A percentile compares a stretch with the other conserved stretches of the same genome.
Conservation (phyloP, 2,329 filamentous ascomycete genomes). For the Dothistroma pini region DNA sequence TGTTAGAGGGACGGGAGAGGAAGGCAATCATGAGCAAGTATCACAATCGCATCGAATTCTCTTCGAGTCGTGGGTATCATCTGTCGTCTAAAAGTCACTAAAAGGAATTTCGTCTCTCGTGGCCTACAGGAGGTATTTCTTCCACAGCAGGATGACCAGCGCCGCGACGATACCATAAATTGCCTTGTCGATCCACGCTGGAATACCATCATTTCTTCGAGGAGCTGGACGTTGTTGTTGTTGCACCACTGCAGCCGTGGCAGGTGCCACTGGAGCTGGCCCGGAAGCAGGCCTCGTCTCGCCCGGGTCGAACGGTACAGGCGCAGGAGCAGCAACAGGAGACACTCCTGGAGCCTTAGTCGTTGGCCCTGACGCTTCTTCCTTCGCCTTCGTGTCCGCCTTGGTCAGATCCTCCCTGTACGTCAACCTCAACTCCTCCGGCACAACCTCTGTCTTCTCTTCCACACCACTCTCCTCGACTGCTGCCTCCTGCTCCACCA, state of each 20-base stretch:
- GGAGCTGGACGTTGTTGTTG: conserved; percentile 14
- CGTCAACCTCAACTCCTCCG: conserved; percentile 59
- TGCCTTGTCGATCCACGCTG: conserved; percentile 74
- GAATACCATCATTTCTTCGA: conserved; percentile 50
- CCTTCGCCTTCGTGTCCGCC: conserved; percentile 25
- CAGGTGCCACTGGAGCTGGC: conserved; percentile 13
- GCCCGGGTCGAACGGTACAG: neutral
- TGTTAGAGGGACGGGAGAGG: neutral
- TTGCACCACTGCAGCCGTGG: conserved; percentile 9
- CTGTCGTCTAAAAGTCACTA: conserved; percentile 1
- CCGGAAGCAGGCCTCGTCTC: conserved; percentile 9
- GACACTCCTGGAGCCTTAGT: neutral
- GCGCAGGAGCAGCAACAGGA: conserved; percentile 12
- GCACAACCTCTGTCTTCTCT: conserved; percentile 46
- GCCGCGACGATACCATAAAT: conserved; percentile 70
- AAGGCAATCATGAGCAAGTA: neutral
- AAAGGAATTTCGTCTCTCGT: neutral
- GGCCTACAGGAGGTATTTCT: conserved; percentile 19
- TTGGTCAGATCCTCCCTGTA: conserved; percentile 68
- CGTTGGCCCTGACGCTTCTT: conserved; percentile 15
- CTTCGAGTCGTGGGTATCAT: neutral
- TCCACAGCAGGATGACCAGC: conserved; percentile 63
- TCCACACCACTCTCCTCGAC: conserved; percentile 46
- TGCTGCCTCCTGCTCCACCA: conserved; percentile 64
- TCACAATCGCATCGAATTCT: neutral